Conservation (phyloP, 1,139 yeast genomes). For the Zygoascus sp. region DNA sequence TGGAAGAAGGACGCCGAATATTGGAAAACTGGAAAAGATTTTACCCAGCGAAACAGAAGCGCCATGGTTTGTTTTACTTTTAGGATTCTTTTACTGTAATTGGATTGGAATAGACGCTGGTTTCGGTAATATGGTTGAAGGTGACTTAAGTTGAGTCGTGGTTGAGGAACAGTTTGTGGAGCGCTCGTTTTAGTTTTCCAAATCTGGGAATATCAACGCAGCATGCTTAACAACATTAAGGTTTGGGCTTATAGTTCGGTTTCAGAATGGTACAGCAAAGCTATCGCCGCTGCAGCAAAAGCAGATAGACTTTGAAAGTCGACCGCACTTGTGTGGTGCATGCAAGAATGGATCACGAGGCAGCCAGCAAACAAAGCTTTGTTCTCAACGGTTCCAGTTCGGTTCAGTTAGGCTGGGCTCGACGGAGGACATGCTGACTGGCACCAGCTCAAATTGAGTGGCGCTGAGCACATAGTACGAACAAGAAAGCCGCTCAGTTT, state of each 20-base stretch:
- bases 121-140: too few species aligned
- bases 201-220: not conserved
- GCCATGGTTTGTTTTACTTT: not conserved
- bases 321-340: too few species aligned
- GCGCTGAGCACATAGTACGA: too few species aligned
- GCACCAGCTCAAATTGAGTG: too few species aligned
- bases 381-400: too few species aligned
- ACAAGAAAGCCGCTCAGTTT: too few species aligned
- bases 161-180: not conserved
- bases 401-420: too few species aligned
- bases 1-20: conserved; percentile 27
- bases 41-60: conserved; percentile 19
- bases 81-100: not conserved
- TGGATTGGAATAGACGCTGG: not conserved
- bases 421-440: too few species aligned
- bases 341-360: too few species aligned
- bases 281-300: not conserved
- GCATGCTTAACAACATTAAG: not conserved
- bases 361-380: too few species aligned
- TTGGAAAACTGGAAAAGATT: conserved; percentile 24
- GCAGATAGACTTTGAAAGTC: not conserved
- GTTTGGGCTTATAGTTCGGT: not conserved
- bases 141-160: too few species aligned
- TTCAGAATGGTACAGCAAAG: not conserved
- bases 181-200: not conserved